Percentiles rank a stretch among this genome's conserved stretches.
Evolutionary conservation across 169 alveolate genomes (phyloP).

Genomic region (Plasmodium gonderi): DNA sequence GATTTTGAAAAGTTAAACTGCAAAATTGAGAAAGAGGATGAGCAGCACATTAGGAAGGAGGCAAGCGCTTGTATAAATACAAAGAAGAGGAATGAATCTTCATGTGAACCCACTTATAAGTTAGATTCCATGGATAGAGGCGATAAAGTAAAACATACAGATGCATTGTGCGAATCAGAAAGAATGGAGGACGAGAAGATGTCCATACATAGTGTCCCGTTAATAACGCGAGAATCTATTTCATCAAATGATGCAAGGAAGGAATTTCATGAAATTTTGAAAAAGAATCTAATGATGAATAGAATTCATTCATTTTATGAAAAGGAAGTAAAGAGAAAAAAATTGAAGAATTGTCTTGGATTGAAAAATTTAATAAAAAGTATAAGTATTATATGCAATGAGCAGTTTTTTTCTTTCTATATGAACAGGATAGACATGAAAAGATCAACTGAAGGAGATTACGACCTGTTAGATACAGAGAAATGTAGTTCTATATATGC

Average conservation of each 20-base stretch:
- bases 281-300: not conserved
- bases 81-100: not conserved
- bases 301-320: not conserved
- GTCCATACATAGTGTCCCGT: not conserved
- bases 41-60: not conserved
- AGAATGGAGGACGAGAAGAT: not conserved
- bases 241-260: not conserved
- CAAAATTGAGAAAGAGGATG: not conserved
- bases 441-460: not conserved
- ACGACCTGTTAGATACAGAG: not conserved
- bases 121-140: not conserved
- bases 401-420: conserved; percentile 29
- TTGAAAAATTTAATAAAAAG: conserved; percentile 37
- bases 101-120: not conserved
- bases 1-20: conserved; percentile 15
- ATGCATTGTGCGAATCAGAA: not conserved
- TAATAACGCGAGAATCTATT: not conserved
- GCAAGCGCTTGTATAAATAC: not conserved
- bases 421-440: conserved; percentile 43
- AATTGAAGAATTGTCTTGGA: not conserved
- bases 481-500: not conserved
- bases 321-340: not conserved
- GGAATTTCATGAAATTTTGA: not conserved
- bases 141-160: not conserved
- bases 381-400: conserved; percentile 20